These are phyloP conservation scores for Peronospora farinosa DNA, from an alignment of 352 stramenopile genomes.

Conservation along the genomic window DNA sequence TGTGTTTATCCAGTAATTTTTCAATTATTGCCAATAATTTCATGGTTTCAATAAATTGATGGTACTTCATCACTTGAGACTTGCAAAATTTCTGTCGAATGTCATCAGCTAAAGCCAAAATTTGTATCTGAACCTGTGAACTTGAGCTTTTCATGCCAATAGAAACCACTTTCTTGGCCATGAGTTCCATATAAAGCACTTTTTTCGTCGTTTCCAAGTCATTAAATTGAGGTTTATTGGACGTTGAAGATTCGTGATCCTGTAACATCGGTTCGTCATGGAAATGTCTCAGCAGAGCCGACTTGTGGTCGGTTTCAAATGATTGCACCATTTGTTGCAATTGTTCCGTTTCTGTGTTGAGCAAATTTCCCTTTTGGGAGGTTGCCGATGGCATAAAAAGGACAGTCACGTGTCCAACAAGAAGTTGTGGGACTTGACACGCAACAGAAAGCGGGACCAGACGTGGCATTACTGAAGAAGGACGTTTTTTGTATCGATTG, in stretches of 20 bases:
- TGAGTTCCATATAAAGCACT: conserved; percentile 32
- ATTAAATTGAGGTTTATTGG: too few relatives aligned
- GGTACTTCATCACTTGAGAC: not conserved
- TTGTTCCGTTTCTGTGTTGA: not conserved
- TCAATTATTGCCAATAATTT: conserved; percentile 49
- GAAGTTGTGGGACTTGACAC: conserved; percentile 42
- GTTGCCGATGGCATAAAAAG: conserved; percentile 4
- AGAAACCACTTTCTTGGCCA: conserved; percentile 47
- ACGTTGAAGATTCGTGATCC: too few relatives aligned
- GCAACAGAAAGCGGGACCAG: conserved; percentile 59
- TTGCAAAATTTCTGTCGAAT: conserved; percentile 21
- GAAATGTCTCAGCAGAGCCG: too few relatives aligned
- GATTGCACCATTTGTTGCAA: too few relatives aligned
- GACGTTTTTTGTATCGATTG: conserved; percentile 4
- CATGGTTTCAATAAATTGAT: conserved; percentile 29
- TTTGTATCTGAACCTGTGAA: conserved; percentile 44
- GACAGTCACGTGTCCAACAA: conserved; percentile 28
- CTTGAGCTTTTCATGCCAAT: conserved; percentile 54
- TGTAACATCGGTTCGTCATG: too few relatives aligned
- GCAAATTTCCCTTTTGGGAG: not conserved
- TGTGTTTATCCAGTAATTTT: conserved; percentile 52
- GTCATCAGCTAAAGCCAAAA: conserved; percentile 32
- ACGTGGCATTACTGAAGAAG: conserved; percentile 8
- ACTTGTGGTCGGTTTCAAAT: too few relatives aligned
- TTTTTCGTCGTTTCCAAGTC: conserved; percentile 8